These are phyloP conservation scores for Deinandra increscens DNA, from an alignment of 129 eudicot species.

Conservation along the genomic window DNA sequence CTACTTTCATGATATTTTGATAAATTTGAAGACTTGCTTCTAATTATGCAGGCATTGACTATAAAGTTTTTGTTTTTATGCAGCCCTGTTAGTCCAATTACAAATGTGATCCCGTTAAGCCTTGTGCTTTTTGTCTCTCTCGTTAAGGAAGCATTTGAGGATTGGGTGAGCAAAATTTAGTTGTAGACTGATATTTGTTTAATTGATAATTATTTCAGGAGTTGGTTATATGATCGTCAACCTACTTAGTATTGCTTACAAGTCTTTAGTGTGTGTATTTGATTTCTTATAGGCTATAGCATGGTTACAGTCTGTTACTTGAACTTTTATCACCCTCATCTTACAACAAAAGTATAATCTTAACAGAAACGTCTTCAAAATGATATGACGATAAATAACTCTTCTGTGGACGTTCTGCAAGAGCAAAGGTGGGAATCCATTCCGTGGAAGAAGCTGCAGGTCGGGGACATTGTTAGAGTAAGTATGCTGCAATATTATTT, in stretches of 20 bases:
- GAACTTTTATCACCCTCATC: neutral
- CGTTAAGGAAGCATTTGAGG: slow-evolving; percentile 97
- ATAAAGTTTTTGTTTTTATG: slow-evolving; percentile 37
- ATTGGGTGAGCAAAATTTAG: slow-evolving; percentile 69
- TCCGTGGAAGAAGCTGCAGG: slow-evolving; percentile 95
- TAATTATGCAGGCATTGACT: neutral
- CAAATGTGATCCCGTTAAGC: slow-evolving; percentile 83
- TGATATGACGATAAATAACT: slow-evolving; percentile 78
- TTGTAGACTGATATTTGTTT: slow-evolving; percentile 11
- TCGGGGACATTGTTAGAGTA: slow-evolving; percentile 85
- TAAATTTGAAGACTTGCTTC: slow-evolving; percentile 10
- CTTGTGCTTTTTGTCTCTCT: slow-evolving; percentile 93
- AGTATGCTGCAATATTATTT: slow-evolving; percentile 29
- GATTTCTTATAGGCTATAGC: neutral
- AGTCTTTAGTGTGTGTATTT: neutral
- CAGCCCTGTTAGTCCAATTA: slow-evolving; percentile 98
- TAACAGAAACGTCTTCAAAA: slow-evolving; percentile 91
- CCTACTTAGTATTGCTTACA: neutral
- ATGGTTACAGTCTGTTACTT: neutral
- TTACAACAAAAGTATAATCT: slow-evolving; percentile 17
- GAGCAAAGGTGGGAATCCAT: slow-evolving; percentile 64
- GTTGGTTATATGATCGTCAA: neutral
- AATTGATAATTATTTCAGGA: slow-evolving; percentile 1
- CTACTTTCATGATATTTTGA: neutral
- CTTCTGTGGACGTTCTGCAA: slow-evolving; percentile 72